Percentiles rank a stretch among this genome's conserved stretches.
Conservation (phyloP, 2,329 filamentous ascomycete genomes). For the Colletotrichum costaricense region DNA sequence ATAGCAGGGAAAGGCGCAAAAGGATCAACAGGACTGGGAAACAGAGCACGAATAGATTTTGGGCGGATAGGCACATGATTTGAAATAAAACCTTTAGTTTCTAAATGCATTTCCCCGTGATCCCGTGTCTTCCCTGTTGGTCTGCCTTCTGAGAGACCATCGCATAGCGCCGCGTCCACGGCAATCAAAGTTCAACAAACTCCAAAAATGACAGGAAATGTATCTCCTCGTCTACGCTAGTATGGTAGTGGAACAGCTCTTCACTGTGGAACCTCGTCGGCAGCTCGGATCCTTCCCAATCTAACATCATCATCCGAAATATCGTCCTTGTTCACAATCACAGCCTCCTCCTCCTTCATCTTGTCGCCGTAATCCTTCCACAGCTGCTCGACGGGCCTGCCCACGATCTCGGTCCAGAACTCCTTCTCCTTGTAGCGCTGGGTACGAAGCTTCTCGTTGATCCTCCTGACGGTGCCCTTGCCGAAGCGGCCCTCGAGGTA, state of each 20-base stretch:
- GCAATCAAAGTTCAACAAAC: not conserved
- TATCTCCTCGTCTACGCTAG: not conserved
- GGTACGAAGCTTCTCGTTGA: conserved; percentile 77
- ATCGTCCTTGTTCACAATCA: conserved; percentile 39
- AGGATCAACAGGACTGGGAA: conserved; percentile 31
- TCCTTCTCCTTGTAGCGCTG: conserved; percentile 71
- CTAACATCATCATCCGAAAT: conserved; percentile 37
- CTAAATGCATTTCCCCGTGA: not conserved
- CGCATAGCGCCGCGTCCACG: not conserved
- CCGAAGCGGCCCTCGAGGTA: conserved; percentile 80
- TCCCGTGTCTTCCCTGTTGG: not conserved
- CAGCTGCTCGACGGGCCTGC: conserved; percentile 72
- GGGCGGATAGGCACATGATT: conserved; percentile 11
- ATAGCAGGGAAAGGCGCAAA: conserved; percentile 20
- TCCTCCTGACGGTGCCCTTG: conserved; percentile 65
- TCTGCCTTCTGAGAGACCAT: not conserved
- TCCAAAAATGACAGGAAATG: not conserved
- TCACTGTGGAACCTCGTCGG: conserved; percentile 10
- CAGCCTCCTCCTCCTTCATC: conserved; percentile 38
- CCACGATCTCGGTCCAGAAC: conserved; percentile 78
- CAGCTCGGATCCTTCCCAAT: conserved; percentile 24
- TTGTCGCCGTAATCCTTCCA: conserved; percentile 77
- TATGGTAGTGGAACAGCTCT: not conserved
- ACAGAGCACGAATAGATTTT: conserved; percentile 21
- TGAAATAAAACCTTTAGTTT: not conserved